Conservation (phyloP, 192 early-diverging fungal species). For the Coemansia reversa region DNA sequence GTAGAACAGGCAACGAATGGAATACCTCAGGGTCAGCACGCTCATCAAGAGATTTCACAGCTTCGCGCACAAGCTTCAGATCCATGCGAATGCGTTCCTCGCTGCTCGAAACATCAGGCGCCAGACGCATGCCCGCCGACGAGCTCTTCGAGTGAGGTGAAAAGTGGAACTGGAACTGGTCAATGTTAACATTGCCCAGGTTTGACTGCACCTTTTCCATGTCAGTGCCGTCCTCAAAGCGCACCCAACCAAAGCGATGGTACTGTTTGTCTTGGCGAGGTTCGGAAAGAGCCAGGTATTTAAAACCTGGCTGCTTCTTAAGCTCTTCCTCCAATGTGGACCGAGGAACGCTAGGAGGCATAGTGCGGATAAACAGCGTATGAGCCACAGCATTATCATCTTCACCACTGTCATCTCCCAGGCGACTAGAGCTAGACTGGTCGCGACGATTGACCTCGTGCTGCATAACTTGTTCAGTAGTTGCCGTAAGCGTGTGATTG, state of each 20-base stretch:
- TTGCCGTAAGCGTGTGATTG: conserved; percentile 38
- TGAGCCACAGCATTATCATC: conserved; percentile 48
- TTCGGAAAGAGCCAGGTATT: conserved; percentile 81
- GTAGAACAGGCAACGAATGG: conserved; percentile 32
- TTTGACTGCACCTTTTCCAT: conserved; percentile 66
- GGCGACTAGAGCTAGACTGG: conserved; percentile 20
- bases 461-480: conserved; percentile 49
- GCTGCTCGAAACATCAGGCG: conserved; percentile 70
- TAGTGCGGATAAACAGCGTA: conserved; percentile 78
- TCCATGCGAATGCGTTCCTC: conserved; percentile 74
- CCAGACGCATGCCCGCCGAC: conserved; percentile 50
- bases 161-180: conserved; percentile 57
- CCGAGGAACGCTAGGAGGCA: conserved; percentile 69
- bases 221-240: conserved; percentile 83
- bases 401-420: conserved; percentile 43
- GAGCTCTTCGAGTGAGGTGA: conserved; percentile 42
- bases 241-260: conserved; percentile 90
- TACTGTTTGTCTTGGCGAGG: conserved; percentile 81
- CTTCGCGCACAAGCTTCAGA: conserved; percentile 61
- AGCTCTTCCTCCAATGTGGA: conserved; percentile 64
- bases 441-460: conserved; percentile 46
- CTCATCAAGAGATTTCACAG: conserved; percentile 43
- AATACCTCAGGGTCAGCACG: conserved; percentile 36
- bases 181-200: conserved; percentile 60
- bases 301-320: conserved; percentile 71